phyloP scores from a whole-genome alignment of 2,329 filamentous ascomycete species.

The Dendrostoma leiphaemia region DNA sequence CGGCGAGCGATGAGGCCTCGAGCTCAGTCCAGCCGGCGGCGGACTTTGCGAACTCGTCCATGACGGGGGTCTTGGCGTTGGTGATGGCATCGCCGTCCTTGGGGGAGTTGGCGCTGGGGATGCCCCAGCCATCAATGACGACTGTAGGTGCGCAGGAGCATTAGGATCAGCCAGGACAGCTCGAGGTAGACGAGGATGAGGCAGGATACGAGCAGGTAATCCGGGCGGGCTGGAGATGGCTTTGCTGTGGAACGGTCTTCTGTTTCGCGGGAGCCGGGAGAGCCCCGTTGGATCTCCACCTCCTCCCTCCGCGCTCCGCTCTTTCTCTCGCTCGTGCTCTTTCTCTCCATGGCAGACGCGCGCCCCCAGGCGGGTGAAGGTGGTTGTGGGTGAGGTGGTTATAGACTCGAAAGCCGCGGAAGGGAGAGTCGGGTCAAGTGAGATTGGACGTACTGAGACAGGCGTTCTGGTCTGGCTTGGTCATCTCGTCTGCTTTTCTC shows the following conservation, averaged over 20 bases:
- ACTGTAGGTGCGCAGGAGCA: constrained; percentile 60
- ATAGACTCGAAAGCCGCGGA: too few relatives aligned
- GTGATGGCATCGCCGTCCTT: constrained; percentile 94
- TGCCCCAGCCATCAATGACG: constrained; percentile 99
- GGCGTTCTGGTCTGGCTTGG: constrained; percentile 57
- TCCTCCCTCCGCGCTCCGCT: too few relatives aligned
- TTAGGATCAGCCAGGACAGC: constrained; percentile 57
- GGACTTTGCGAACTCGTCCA: constrained; percentile 86
- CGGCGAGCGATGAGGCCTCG: constrained; percentile 92
- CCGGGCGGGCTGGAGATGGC: constrained; percentile 22
- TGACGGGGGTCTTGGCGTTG: constrained; percentile 86
- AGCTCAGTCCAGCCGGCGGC: constrained; percentile 86
- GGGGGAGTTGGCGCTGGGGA: constrained; percentile 75
- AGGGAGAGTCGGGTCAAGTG: constrained; percentile 22
- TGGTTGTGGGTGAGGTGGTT: not conserved
- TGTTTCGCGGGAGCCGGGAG: too few relatives aligned
- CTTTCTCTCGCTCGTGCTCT: not conserved
- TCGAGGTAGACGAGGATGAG: constrained; percentile 57
- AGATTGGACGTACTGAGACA: constrained; percentile 57
- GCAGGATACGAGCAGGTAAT: constrained; percentile 44
- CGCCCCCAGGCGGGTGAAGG: too few relatives aligned
- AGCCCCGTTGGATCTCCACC: not conserved
- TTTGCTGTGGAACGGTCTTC: not conserved
- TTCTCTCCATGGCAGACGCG: not conserved
- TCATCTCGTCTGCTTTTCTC: constrained; percentile 37